phyloP scores from a whole-genome alignment of 352 stramenopile species.

The Pythium monospermum region DNA sequence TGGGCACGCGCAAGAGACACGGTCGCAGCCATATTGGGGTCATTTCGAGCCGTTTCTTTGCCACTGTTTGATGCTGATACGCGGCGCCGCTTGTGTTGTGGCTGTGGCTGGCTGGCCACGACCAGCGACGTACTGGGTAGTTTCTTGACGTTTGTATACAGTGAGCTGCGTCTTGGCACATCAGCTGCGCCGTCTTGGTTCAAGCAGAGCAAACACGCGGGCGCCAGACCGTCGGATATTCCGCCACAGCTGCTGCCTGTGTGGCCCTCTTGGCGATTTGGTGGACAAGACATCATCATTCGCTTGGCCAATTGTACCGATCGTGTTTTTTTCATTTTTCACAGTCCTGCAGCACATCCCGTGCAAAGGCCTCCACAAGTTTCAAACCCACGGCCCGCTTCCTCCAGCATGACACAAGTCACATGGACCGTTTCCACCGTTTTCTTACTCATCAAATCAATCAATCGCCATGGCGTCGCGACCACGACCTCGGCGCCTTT shows the following conservation, averaged over 20 bases:
- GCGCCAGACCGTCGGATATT: constrained; percentile 78
- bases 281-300: constrained; percentile 90
- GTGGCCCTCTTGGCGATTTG: constrained; percentile 67
- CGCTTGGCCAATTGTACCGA: constrained; percentile 75
- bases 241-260: constrained; percentile 55
- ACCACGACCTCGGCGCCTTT: constrained; percentile 76
- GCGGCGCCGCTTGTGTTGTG: constrained; percentile 15
- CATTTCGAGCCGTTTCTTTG: constrained; percentile 22
- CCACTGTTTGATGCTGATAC: neutral
- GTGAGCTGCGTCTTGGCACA: constrained; percentile 41
- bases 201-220: constrained; percentile 76
- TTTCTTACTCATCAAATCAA: constrained; percentile 82
- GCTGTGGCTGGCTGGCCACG: constrained; percentile 1
- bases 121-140: constrained; percentile 31
- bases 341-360: constrained; percentile 75
- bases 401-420: constrained; percentile 85
- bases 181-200: constrained; percentile 59
- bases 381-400: constrained; percentile 88
- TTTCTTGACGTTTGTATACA: constrained; percentile 46
- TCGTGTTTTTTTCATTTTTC: constrained; percentile 80
- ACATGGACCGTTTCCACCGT: constrained; percentile 55
- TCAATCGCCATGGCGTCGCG: constrained; percentile 70
- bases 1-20: constrained; percentile 50
- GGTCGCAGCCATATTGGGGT: constrained; percentile 35
- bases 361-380: constrained; percentile 61